These are phyloP conservation scores for Chlorophyllum brunneum DNA, from an alignment of 768 basidiomycete species.

Conservation along the genomic window DNA sequence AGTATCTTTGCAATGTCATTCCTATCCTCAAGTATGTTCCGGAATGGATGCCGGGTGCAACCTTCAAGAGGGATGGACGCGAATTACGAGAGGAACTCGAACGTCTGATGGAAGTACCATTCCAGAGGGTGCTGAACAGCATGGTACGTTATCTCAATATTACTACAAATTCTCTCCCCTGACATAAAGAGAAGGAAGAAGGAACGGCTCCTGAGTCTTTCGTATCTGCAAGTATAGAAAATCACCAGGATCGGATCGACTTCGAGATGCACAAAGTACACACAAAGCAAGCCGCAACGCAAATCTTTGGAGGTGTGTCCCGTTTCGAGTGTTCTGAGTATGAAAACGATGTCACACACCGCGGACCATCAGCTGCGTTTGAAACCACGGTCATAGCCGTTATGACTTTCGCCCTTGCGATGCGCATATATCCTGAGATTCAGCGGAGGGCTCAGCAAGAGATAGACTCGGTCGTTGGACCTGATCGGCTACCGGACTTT, in stretches of 20 bases:
- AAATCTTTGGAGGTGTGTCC: not conserved
- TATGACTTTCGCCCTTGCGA: slow-evolving; percentile 4
- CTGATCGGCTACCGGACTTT: slow-evolving; percentile 19
- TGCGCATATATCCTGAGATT: slow-evolving; percentile 13
- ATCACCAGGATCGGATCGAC: not conserved
- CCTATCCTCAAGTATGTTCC: slow-evolving; percentile 2
- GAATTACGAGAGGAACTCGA: not conserved
- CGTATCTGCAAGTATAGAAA: not conserved
- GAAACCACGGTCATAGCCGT: not conserved
- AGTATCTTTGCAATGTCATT: not conserved
- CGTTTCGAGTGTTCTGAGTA: not conserved
- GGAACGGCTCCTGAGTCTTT: not conserved
- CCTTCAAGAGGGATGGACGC: not conserved
- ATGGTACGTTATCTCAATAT: not conserved
- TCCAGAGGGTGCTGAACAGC: not conserved
- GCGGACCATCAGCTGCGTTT: not conserved
- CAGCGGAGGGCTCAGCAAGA: slow-evolving; percentile 19
- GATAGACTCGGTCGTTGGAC: slow-evolving; percentile 18
- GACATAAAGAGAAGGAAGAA: not conserved
- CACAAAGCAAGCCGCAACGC: not conserved
- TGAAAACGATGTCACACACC: not conserved
- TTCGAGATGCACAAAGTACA: not conserved
- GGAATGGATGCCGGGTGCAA: slow-evolving; percentile 3
- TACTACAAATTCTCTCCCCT: too few relatives aligned
- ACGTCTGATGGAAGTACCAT: not conserved